A percentile compares a stretch with the other conserved stretches of the same genome.
Evolutionary conservation across 148 eudicot genomes (phyloP).

Genomic region (Hydrangea macrophylla): DNA sequence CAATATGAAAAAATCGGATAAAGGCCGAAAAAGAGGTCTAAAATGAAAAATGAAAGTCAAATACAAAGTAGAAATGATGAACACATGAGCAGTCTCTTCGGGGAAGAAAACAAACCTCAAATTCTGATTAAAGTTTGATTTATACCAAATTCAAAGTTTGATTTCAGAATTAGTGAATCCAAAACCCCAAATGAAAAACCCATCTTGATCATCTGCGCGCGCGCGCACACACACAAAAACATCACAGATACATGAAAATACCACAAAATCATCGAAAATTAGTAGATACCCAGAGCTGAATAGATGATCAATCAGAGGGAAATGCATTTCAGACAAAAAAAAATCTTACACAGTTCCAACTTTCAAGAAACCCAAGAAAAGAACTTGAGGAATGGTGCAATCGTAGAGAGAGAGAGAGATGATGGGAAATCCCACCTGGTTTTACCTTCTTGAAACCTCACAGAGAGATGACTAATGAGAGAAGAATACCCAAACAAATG

Average conservation of each 20-base stretch:
- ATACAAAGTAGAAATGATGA: neutral
- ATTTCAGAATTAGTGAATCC: neutral
- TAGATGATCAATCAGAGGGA: neutral
- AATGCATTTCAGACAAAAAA: neutral
- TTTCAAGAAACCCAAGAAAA: conserved; percentile 13
- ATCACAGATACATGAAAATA: conserved; percentile 8
- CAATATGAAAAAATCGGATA: neutral
- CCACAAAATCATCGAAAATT: neutral
- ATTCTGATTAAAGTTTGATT: neutral
- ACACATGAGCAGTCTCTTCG: neutral
- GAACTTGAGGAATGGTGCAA: conserved; percentile 2
- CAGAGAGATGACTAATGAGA: conserved; percentile 17
- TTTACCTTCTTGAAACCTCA: conserved; percentile 9
- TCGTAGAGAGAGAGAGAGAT: conserved; percentile 12
- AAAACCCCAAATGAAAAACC: conserved; percentile 7
- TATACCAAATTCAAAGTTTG: neutral
- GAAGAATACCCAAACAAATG: conserved; percentile 22
- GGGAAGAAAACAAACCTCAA: neutral
- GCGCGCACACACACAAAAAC: neutral
- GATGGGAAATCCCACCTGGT: conserved; percentile 21
- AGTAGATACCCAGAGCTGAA: conserved; percentile 7
- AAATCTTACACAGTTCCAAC: conserved; percentile 2
- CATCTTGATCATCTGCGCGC: neutral
- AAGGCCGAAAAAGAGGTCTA: neutral
- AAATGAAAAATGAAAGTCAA: neutral